These are phyloP conservation scores for Alternaria dauci DNA, from an alignment of 2,329 filamentous ascomycete genomes.

Conservation along the genomic window DNA sequence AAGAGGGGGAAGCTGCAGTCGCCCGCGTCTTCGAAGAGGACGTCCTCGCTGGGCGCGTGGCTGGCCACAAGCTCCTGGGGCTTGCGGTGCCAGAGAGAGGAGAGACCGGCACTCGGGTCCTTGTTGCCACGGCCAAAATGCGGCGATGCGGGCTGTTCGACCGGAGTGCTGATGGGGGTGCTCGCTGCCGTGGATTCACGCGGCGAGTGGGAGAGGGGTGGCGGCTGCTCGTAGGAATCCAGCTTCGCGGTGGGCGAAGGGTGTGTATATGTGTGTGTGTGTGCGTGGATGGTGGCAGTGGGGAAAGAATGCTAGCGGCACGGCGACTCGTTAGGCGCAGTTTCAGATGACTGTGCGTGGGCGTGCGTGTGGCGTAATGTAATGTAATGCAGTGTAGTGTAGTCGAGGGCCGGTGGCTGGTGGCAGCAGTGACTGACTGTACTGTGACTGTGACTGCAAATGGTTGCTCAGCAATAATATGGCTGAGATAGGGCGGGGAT, in stretches of 20 bases:
- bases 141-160: slow-evolving; percentile 52
- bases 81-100: slow-evolving; percentile 58
- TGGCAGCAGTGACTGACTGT: neutral
- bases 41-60: slow-evolving; percentile 44
- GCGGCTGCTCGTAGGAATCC: slow-evolving; percentile 63
- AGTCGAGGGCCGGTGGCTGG: no score
- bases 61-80: slow-evolving; percentile 44
- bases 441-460: no score
- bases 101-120: slow-evolving; percentile 44
- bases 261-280: neutral
- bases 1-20: slow-evolving; percentile 54
- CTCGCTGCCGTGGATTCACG: slow-evolving; percentile 62
- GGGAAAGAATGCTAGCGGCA: slow-evolving; percentile 15
- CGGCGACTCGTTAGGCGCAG: slow-evolving; percentile 18
- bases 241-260: slow-evolving; percentile 57
- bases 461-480: neutral
- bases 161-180: slow-evolving; percentile 58
- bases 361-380: neutral
- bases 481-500: neutral
- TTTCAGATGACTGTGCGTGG: slow-evolving; percentile 14
- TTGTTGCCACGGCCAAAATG: slow-evolving; percentile 53
- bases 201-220: slow-evolving; percentile 62
- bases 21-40: slow-evolving; percentile 53
- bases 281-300: slow-evolving; percentile 8
- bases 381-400: no score